phyloP scores from a whole-genome alignment of 257 asterid species.

The Solanum paucissectum region DNA sequence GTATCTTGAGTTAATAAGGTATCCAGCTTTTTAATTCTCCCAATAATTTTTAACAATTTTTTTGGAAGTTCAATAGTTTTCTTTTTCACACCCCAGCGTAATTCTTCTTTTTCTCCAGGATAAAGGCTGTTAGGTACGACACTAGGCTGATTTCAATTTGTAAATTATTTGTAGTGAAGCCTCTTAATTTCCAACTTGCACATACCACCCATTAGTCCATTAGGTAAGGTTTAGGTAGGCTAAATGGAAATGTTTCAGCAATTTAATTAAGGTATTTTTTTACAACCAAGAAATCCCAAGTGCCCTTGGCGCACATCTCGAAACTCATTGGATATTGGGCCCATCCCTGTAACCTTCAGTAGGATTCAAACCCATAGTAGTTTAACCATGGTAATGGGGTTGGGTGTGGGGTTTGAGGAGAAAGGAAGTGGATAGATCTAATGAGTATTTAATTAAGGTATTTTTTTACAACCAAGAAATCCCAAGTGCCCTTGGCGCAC shows the following conservation, averaged over 20 bases:
- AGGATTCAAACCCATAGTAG: neutral
- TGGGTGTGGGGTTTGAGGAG: neutral
- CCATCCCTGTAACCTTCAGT: neutral
- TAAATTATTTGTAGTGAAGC: neutral
- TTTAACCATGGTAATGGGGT: neutral
- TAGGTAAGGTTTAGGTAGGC: neutral
- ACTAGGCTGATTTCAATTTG: neutral
- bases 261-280: neutral
- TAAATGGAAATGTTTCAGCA: neutral
- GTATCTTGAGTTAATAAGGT: neutral
- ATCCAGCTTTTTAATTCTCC: neutral
- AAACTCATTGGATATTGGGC: neutral
- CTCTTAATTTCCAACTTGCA: neutral
- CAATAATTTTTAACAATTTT: neutral
- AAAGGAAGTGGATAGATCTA: neutral
- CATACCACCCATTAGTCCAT: neutral
- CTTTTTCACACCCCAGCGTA: neutral
- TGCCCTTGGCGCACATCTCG: neutral
- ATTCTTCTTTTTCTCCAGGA: neutral
- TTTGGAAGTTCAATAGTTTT: neutral
- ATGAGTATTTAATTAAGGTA: neutral
- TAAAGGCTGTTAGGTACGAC: neutral
- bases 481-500: neutral
- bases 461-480: neutral
- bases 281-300: neutral